A percentile compares a stretch with the other conserved stretches of the same genome.
These are phyloP conservation scores for Colletotrichum theobromicola DNA, from an alignment of 2,329 filamentous ascomycete species.

Conservation along the genomic window DNA sequence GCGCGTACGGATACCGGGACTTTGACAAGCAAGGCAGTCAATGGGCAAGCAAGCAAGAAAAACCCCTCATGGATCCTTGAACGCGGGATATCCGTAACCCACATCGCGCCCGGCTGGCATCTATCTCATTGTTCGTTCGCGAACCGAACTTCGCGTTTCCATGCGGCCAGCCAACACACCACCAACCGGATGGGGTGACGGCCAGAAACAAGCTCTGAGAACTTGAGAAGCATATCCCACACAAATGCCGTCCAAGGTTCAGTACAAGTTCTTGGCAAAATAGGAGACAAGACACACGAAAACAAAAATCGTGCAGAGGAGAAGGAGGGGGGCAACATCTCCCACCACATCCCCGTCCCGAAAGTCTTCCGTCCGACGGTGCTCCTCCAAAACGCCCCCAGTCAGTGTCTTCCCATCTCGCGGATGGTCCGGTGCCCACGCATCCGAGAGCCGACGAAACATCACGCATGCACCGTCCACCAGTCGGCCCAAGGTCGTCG, in stretches of 20 bases:
- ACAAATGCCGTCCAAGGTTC: background rate
- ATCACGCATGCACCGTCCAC: constrained; percentile 13
- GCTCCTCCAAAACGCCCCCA: background rate
- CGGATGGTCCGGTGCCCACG: background rate
- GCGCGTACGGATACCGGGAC: background rate
- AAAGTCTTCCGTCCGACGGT: background rate
- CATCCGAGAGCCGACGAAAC: constrained; percentile 22
- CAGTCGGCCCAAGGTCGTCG: background rate
- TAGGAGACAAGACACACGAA: background rate
- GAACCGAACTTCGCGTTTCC: background rate
- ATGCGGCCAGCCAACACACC: background rate
- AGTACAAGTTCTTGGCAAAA: background rate
- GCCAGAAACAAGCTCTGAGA: background rate
- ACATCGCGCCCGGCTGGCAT: background rate
- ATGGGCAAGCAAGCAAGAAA: background rate
- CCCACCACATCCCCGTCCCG: background rate
- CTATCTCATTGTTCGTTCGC: background rate
- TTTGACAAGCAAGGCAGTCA: too few relatives aligned
- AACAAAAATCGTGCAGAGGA: background rate
- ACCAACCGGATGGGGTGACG: background rate
- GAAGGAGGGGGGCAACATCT: background rate
- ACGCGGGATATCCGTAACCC: background rate
- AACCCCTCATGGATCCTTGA: background rate
- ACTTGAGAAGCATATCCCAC: background rate
- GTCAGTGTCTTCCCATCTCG: background rate